Base-by-base conservation (phyloP, 1,139 yeast genomes). In the Sugiyamaella castrensis region DNA sequence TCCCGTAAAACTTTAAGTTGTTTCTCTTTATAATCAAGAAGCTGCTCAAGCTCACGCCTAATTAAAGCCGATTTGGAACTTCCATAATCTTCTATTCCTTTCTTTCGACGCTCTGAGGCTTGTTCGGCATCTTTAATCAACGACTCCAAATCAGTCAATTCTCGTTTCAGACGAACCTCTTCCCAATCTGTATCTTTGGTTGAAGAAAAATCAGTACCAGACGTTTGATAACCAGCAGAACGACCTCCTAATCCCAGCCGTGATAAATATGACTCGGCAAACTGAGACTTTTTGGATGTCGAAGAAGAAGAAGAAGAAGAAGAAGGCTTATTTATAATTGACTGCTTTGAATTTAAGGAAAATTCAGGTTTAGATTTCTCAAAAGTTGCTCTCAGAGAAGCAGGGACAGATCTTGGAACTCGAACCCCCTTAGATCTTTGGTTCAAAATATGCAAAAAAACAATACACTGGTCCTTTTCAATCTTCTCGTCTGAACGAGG, bases 351-450 rank as follows among this genome's bases (percentile, higher is more conserved):
- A 51, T 71, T 75, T 45, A 88, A 64, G 60, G 85, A 84, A 66
- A 87, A 91, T 54, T 81, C 83, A 8, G 96, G 95, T 35, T 78
- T 77, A 57, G 87, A 89, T 69, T 89, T 89, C 36, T 88, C 85
- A 67, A 91, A 91, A 0, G 97, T 87, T 3, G 97, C 96, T 47
- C 96, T 77, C 57, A 94, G 74, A 8, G 94, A 81, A 1, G 92
- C 87, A n/a, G 98, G 98, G 4, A 92, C 91, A n/a, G 89, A 84
- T 52, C 95, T 74, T 36, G 98, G 98, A 32, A 92, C 82, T 53
- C 94, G 75, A 59, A 84, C 83, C 31, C 96, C 96, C 62, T 84
- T 83, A 54, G 88, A 87, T 59, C 97, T 78, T 68, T 91, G 96
- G 68, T 89, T 88, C 60, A 92, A 75, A 57, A 91, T 88, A 69